Evolutionary conservation across 208 protist species (phyloP).

Genomic region (Vickermania spadyakhi): DNA sequence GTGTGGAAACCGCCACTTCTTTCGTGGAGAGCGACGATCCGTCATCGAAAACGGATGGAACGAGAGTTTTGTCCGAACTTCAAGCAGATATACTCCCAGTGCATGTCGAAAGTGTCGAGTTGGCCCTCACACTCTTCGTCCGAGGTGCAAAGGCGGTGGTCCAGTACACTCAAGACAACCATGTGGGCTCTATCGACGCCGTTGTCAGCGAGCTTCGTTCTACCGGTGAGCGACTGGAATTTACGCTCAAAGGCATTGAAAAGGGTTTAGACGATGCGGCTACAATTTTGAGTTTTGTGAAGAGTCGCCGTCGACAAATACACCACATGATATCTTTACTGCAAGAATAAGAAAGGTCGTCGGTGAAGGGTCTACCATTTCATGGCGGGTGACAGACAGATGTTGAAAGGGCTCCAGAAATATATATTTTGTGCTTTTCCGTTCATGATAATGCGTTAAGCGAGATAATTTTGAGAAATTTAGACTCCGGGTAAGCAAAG

Average conservation of each 20-base stretch:
- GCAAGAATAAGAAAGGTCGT: no score
- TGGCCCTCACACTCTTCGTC: conserved; percentile 33
- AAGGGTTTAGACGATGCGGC: conserved; percentile 37
- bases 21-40: background rate
- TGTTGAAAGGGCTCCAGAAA: no score
- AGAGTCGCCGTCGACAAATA: background rate
- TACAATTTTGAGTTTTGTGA: conserved; percentile 1
- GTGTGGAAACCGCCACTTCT: conserved; percentile 2
- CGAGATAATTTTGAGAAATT: no score
- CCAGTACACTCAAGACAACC: background rate
- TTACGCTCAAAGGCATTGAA: conserved; percentile 22
- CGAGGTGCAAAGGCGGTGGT: conserved; percentile 20
- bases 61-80: no score
- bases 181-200: conserved; percentile 12
- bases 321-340: no score
- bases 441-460: no score
- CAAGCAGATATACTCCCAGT: no score
- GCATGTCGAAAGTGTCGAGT: conserved; percentile 4
- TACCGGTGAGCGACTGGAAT: conserved; percentile 25
- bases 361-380: no score
- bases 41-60: background rate
- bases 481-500: no score
- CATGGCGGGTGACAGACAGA: no score
- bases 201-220: conserved; percentile 21
- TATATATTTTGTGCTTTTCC: no score